Percentiles rank a stretch among this genome's conserved stretches.
Conservation (phyloP, 768 basidiomycete species). For the Scleroderma citrinum region DNA sequence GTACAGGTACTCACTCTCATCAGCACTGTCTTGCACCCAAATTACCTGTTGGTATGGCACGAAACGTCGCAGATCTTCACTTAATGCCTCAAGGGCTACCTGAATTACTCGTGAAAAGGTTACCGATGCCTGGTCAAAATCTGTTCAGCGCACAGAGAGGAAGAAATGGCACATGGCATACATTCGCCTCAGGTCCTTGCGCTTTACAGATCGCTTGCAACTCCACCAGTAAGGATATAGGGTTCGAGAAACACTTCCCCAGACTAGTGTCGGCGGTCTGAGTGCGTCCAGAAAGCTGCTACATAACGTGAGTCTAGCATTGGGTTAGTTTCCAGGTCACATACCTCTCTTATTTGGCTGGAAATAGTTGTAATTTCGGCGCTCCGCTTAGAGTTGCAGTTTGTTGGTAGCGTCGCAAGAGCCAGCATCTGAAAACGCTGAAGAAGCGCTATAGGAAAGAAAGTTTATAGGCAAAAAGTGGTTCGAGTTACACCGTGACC, state of each 20-base stretch:
- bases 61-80: constrained; percentile 38
- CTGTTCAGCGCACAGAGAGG: neutral
- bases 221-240: constrained; percentile 21
- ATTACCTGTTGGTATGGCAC: constrained; percentile 51
- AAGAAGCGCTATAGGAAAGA: neutral
- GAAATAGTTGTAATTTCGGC: constrained; percentile 13
- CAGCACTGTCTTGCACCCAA: constrained; percentile 40
- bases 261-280: neutral
- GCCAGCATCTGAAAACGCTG: constrained; percentile 18
- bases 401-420: constrained; percentile 17
- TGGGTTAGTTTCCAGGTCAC: neutral
- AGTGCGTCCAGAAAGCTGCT: constrained; percentile 14
- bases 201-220: constrained; percentile 17
- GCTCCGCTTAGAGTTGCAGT: constrained; percentile 2
- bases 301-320: neutral
- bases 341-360: constrained; percentile 17
- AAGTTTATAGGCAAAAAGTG: constrained; percentile 9
- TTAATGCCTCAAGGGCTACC: constrained; percentile 30
- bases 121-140: constrained; percentile 10
- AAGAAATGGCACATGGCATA: constrained; percentile 6
- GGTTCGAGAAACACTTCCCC: constrained; percentile 7
- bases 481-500: neutral
- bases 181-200: constrained; percentile 7
- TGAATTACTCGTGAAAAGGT: constrained; percentile 35
- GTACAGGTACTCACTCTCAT: constrained; percentile 31